Evolutionary conservation across 768 basidiomycete species (phyloP), one percentile per base, ranked within the genome.

Genomic region (Tricholoma terreum): DNA sequence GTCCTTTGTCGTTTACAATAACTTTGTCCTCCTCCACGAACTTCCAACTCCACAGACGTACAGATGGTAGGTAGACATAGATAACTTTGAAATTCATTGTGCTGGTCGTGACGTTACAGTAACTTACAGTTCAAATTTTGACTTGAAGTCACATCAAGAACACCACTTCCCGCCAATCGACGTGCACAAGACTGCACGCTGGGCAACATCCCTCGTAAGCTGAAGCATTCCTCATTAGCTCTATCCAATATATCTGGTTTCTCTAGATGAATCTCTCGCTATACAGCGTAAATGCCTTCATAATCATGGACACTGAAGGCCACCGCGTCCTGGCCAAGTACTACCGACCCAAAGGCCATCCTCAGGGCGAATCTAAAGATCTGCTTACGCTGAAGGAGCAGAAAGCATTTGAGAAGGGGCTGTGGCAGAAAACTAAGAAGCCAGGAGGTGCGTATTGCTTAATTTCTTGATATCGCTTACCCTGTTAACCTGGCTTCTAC

Each of bases 281-380:
- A 45, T 95, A 98, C 77, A 87, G 87, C 65, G 78, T 95, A 57
- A 83, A 87, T 46, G 92, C 87, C 0, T 90, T 98, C 71, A 69
- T 99, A 61, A 85, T 98, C 67, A 87, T 98, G 65, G 97, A 99
- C 79, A 79, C 87, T n/a, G 95, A 98, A 64, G 95, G 95, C 19
- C 88, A 92, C 67, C 90, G 97, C 50, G 89, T 98, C 24, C 82
- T 99, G 9, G 91, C 96, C 30, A 98, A 98, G 72, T 98, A 98
- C 78, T 98, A 96, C 69, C 82, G 80, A 54, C 80, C 92, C n/a
- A 79, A 88, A 69, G 79, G 78, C 54, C 81, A 85, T 60, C 82
- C 82, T 0, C 74, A 81, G 40, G 80, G 84, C 72, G 77, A 90
- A 73, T 72, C 76, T 57, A 89, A 88, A 64, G 78, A 82, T 48